phyloP scores from a whole-genome alignment of 352 stramenopile species.

The Albugo candida region DNA sequence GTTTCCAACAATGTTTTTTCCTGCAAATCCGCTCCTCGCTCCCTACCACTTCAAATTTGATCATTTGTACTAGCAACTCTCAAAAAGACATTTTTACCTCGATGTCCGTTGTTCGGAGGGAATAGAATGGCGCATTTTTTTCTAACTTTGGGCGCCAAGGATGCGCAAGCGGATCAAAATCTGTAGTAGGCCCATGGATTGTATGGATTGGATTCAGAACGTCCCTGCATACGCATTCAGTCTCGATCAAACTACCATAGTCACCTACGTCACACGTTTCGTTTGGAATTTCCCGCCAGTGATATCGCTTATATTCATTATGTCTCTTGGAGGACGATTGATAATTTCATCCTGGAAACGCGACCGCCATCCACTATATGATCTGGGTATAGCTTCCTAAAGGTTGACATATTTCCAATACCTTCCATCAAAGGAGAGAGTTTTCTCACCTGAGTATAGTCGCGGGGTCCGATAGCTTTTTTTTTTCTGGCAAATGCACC shows the following conservation, averaged over 20 bases:
- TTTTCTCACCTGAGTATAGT: too few relatives aligned
- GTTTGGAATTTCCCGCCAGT: slow-evolving; percentile 51
- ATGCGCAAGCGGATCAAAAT: slow-evolving; percentile 28
- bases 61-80: not conserved
- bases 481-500: slow-evolving; percentile 25
- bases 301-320: slow-evolving; percentile 42
- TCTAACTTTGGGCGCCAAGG: slow-evolving; percentile 23
- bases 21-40: slow-evolving; percentile 24
- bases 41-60: slow-evolving; percentile 7
- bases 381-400: slow-evolving; percentile 34
- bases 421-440: not conserved
- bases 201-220: slow-evolving; percentile 56
- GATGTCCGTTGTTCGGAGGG: slow-evolving; percentile 41
- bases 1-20: slow-evolving; percentile 29
- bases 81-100: slow-evolving; percentile 5
- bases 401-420: slow-evolving; percentile 10
- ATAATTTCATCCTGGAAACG: slow-evolving; percentile 25
- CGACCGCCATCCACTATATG: slow-evolving; percentile 32
- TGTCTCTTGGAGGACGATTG: slow-evolving; percentile 38
- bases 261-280: slow-evolving; percentile 39
- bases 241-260: not conserved
- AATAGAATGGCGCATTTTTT: slow-evolving; percentile 29
- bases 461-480: slow-evolving; percentile 20
- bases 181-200: slow-evolving; percentile 34
- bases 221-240: slow-evolving; percentile 14